Percentiles rank a stretch among this genome's conserved stretches.
Evolutionary conservation across 192 early-diverging fungal genomes (phyloP).

Genomic region (Spizellomyces punctatus): DNA sequence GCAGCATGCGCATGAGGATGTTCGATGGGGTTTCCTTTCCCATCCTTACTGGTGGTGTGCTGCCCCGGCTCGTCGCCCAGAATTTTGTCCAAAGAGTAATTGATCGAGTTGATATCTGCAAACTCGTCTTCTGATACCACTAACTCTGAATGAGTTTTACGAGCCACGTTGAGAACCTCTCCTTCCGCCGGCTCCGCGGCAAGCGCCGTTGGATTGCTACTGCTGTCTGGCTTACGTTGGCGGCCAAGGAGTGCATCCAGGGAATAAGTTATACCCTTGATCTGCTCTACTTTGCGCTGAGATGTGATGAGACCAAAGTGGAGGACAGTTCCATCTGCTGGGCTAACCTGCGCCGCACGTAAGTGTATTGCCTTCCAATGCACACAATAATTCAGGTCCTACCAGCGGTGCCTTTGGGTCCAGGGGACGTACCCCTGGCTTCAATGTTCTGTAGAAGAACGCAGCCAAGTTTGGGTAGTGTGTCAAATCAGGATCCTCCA

Average conservation of each 20-base stretch:
- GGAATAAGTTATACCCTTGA: slow-evolving; percentile 93
- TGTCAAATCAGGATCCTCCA: slow-evolving; percentile 78
- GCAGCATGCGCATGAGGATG: slow-evolving; percentile 2
- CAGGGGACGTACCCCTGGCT: slow-evolving; percentile 75
- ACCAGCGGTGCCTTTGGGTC: slow-evolving; percentile 69
- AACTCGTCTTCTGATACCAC: slow-evolving; percentile 81
- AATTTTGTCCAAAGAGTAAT: slow-evolving; percentile 77
- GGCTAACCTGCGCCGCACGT: slow-evolving; percentile 60
- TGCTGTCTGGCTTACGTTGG: slow-evolving; percentile 17
- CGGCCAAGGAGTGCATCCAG: slow-evolving; percentile 84
- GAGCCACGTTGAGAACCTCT: slow-evolving; percentile 31
- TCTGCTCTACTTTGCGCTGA: slow-evolving; percentile 80
- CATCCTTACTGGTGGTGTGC: slow-evolving; percentile 16
- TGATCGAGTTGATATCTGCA: slow-evolving; percentile 85
- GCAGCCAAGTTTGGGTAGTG: slow-evolving; percentile 81
- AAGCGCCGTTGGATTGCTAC: background rate
- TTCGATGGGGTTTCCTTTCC: background rate
- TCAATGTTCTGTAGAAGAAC: slow-evolving; percentile 94
- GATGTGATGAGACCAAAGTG: slow-evolving; percentile 83
- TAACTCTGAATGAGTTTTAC: slow-evolving; percentile 59
- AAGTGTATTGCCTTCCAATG: too few relatives aligned
- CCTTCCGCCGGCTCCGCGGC: background rate
- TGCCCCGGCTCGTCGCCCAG: slow-evolving; percentile 52
- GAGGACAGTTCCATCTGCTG: slow-evolving; percentile 89
- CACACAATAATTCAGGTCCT: background rate